Base-by-base conservation (phyloP, 1,284 basidiomycete species). In the Mycocalia duriaeana region DNA sequence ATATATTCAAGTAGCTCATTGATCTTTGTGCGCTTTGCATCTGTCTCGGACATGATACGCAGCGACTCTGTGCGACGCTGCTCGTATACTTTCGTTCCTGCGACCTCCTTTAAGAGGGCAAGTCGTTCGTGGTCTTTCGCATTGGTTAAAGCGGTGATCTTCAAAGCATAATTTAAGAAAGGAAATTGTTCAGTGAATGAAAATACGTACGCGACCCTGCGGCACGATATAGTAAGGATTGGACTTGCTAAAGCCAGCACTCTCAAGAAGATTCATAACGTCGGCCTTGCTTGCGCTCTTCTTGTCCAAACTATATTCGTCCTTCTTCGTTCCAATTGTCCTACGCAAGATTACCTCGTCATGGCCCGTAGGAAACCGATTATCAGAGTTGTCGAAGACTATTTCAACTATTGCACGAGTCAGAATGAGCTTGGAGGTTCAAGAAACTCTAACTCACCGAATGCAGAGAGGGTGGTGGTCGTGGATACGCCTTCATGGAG, bases 171-270 rank as follows among this genome's bases (percentile, higher is more conserved):
- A 38, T 14, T 20, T 18, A 9, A 16, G 22, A 40, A 8, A 24
- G 43, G 13, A 46, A 9, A 48, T 26, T 16, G 47, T 16, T 26
- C 24, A 28, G 16, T 1, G 19, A n/a, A 47, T 16, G 44, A 23
- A 16, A 18, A 7, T n/a, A 76, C 85, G 65, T 58, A 94, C 93
- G 47, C 95, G 76, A 50, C 95, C 95, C 73, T 99, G 95, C 0
- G 95, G 95, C 0, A 99, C 95, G 53, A 99, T 99, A 62, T 99
- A 99, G 69, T 99, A 99, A 0, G 96, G 96, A 60, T 99, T 99
- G 28, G 89, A 90, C 62, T 92, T 89, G 65, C 90, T 94, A 71
- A 99, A 99, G 2, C 96, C 95, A 0, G 96, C 96, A 57, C 85
- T 90, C 66, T 97, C 94, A 23, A 97, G 78, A 16, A 97, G 72